Base-by-base conservation (phyloP, 768 basidiomycete genomes). In the Suillus decipiens region DNA sequence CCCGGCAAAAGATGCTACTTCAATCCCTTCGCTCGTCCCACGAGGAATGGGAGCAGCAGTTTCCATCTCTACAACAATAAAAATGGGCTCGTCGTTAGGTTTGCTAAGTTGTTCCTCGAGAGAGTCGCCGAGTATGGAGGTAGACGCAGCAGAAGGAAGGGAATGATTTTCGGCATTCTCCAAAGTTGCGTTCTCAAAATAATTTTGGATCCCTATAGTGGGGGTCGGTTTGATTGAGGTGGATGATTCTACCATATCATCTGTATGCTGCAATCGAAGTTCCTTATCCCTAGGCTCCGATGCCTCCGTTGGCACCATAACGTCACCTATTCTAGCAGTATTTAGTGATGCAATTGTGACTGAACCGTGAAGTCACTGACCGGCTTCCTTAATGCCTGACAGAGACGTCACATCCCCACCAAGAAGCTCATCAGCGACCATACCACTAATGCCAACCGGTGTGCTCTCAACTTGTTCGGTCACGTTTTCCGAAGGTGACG, bases 11-110 rank as follows among this genome's bases (percentile, higher is more conserved):
- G 60, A 58, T 54, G 14, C 3, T 15, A 58, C 53, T 22, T 61
- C 60, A 19, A 61, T 33, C 19, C 54, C 60, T 61, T 61, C 51
- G 24, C 60, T 61, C 41, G 41, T 19, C 11, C 28, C 51, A 59
- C 56, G 60, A 56, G 55, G 28, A n/a, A 41, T 22, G 12, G 60
- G 36, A 10, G 17, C 17, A 22, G 24, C 11, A 41, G 24, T 1
- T 19, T 57, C 56, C 17, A 19, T 57, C 39, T 57, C 56, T 6
- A 41, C 39, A 31, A 57, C 56, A 19, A 41, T 31, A 19, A 7
- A 57, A 28, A 41, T 31, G 17, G 39, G 17, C 41, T 28, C 28
- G 28, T 28, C 39, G 28, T 41, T 19, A 19, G 28, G 28, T 19
- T 7, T n/a, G 9, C 17, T 28, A 41, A 15, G 17, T 39, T 28